Conservation (phyloP, 2,329 filamentous ascomycete genomes). For the Exophiala sideris region DNA sequence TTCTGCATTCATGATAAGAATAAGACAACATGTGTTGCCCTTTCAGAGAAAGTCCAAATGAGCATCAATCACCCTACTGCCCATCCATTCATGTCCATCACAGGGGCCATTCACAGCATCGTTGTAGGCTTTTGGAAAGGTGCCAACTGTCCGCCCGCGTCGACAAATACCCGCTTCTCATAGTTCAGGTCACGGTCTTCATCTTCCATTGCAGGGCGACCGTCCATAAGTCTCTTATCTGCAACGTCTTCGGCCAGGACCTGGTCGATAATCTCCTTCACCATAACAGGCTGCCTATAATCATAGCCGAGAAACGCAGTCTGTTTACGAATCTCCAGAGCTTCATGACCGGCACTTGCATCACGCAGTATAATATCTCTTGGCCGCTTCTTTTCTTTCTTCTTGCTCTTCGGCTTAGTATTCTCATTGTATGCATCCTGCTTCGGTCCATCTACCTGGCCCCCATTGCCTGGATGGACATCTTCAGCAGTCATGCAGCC, state of each 20-base stretch:
- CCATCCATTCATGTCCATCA: no score
- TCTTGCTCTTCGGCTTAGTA: conserved; percentile 29
- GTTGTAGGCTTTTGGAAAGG: not conserved
- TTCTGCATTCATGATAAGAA: no score
- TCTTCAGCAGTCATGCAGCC: not conserved
- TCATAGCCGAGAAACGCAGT: conserved; percentile 88
- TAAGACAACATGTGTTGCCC: no score
- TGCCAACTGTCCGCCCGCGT: conserved; percentile 7
- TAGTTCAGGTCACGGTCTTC: conserved; percentile 12
- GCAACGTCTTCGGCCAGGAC: conserved; percentile 12
- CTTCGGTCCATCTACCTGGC: conserved; percentile 9
- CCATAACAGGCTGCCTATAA: conserved; percentile 53
- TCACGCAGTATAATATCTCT: conserved; percentile 85
- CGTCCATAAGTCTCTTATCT: conserved; percentile 4
- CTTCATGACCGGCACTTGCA: conserved; percentile 59
- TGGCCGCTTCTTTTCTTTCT: conserved; percentile 70
- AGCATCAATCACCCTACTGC: no score
- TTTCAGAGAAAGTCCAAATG: no score
- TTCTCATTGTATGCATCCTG: conserved; percentile 30
- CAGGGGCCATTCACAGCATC: not conserved
- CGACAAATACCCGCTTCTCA: conserved; percentile 8
- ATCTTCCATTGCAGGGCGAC: not conserved
- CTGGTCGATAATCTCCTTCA: conserved; percentile 17
- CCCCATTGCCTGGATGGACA: conserved; percentile 4
- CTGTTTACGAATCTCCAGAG: conserved; percentile 76